phyloP scores from a whole-genome alignment of 2,329 filamentous ascomycete species.

The Aspergillus unguis region DNA sequence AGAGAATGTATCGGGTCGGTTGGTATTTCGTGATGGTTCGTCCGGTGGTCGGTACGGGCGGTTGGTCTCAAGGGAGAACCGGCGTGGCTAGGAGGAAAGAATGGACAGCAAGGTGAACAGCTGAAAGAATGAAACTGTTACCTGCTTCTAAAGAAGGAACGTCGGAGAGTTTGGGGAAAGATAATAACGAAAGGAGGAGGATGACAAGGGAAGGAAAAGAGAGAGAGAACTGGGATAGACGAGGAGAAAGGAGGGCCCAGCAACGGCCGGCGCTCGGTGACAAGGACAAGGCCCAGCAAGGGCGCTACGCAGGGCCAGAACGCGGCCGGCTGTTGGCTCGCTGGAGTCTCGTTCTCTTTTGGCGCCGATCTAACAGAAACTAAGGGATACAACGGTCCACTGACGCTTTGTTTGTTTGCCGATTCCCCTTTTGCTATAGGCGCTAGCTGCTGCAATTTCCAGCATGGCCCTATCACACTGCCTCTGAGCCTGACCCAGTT shows the following conservation, averaged over 20 bases:
- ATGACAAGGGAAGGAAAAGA: slow-evolving; percentile 19
- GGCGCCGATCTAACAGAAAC: slow-evolving; percentile 6
- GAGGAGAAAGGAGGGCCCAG: slow-evolving; percentile 8
- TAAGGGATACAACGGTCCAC: slow-evolving; percentile 7
- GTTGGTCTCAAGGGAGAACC: slow-evolving; percentile 9
- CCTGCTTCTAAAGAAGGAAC: slow-evolving; percentile 37
- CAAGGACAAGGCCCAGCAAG: slow-evolving; percentile 16
- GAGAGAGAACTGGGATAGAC: slow-evolving; percentile 11
- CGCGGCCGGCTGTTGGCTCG: slow-evolving; percentile 5
- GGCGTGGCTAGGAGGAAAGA: slow-evolving; percentile 36
- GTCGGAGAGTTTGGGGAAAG: slow-evolving; percentile 22
- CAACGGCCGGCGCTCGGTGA: not conserved
- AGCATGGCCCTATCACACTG: slow-evolving; percentile 11
- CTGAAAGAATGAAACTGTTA: slow-evolving; percentile 65
- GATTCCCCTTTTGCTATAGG: slow-evolving; percentile 10
- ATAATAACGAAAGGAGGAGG: slow-evolving; percentile 18
- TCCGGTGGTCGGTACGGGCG: slow-evolving; percentile 11
- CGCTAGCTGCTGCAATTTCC: slow-evolving; percentile 6
- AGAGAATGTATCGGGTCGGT: slow-evolving; percentile 23
- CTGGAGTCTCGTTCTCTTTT: slow-evolving; percentile 1
- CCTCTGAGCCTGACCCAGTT: slow-evolving; percentile 12
- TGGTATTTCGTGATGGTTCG: slow-evolving; percentile 8
- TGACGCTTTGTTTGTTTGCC: slow-evolving; percentile 16
- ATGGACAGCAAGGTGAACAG: slow-evolving; percentile 52
- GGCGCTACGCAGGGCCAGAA: slow-evolving; percentile 21